Evolutionary conservation across 441 rosid species (phyloP), one percentile per base, ranked within the genome.

Genomic region (Rhodomyrtus psidioides): DNA sequence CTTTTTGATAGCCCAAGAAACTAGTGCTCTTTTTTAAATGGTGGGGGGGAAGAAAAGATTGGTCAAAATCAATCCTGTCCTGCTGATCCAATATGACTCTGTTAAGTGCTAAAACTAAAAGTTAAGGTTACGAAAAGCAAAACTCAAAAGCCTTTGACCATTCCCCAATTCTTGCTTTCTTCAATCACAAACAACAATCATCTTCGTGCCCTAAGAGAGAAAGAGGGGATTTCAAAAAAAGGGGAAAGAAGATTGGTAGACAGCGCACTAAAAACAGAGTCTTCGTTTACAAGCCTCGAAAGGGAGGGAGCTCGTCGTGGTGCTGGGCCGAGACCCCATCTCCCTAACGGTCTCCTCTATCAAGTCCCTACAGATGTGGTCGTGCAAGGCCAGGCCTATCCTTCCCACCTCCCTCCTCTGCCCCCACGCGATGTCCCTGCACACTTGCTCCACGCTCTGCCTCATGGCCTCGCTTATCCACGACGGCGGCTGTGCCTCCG

Each of bases 351-450:
- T 84, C 88, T 95, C 98, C 26, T 93, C 93, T n/a, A 95, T 91
- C 85, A 95, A 85, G 81, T 94, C 97, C 21, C 92, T 90, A 79
- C 88, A 94, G 10, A 95, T 95, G 53, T 84, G 89, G 83, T 95
- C 95, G 82, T 94, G 97, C 87, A 95, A 89, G 81, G 93, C 93
- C 89, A 94, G 26, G 16, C 95, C 96, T 26, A 94, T 92, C 86
- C 93, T 94, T 57, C 93, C 96, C 54, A 89, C 83, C 86, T 95
- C 98, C 82, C 96, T 91, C 85, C 85, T 90, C 89, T 94, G 92
- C 15, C 97, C 97, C 93, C 93, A 92, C 2, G 86, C 93, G 53
- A 93, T 88, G 79, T 95, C 98, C 86, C 86, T 91, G 42, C 97
- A 92, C 79, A 92, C 97, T 86, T 94, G 91, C 81, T 92, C 90